Percentiles rank a stretch among this genome's conserved stretches.
Conservation (phyloP, 2,329 filamentous ascomycete species). For the Furcasterigmium furcatum region DNA sequence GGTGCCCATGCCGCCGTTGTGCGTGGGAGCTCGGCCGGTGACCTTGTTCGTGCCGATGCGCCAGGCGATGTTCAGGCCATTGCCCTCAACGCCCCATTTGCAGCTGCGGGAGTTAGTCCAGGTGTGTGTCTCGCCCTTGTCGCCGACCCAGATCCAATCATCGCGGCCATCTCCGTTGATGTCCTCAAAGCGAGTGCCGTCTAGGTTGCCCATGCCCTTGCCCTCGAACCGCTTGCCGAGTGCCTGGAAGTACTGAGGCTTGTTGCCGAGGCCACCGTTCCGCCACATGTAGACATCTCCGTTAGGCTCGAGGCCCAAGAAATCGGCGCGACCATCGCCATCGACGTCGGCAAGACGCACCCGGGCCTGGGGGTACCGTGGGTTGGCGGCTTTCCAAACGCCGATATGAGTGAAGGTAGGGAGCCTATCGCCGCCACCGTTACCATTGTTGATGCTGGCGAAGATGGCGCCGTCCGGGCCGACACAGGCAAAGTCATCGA, state of each 20-base stretch:
- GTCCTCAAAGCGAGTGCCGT: slow-evolving; percentile 16
- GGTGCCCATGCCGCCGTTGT: slow-evolving; percentile 3
- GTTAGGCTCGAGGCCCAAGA: slow-evolving; percentile 17
- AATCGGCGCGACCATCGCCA: slow-evolving; percentile 29
- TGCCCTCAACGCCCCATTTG: slow-evolving; percentile 7
- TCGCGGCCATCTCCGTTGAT: slow-evolving; percentile 18
- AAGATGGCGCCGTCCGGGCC: background rate
- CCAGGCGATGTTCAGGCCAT: slow-evolving; percentile 19
- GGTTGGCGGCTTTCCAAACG: background rate
- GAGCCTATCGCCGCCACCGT: slow-evolving; percentile 3
- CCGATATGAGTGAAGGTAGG: slow-evolving; percentile 4
- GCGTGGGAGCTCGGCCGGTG: slow-evolving; percentile 8
- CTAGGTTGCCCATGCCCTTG: slow-evolving; percentile 15
- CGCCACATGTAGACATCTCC: slow-evolving; percentile 25
- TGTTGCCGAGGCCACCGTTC: slow-evolving; percentile 22
- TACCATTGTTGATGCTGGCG: slow-evolving; percentile 6
- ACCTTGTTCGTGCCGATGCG: slow-evolving; percentile 11
- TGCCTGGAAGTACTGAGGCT: slow-evolving; percentile 26
- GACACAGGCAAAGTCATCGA: slow-evolving; percentile 8
- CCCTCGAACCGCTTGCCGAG: slow-evolving; percentile 18
- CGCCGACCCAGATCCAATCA: slow-evolving; percentile 19
- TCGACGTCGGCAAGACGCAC: slow-evolving; percentile 16
- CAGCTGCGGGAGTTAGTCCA: slow-evolving; percentile 19
- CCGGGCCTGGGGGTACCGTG: background rate
- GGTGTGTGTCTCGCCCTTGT: slow-evolving; percentile 12